These are phyloP conservation scores for Aspergillaceae sp. DNA, from an alignment of 2,329 filamentous ascomycete genomes.

Conservation along the genomic window DNA sequence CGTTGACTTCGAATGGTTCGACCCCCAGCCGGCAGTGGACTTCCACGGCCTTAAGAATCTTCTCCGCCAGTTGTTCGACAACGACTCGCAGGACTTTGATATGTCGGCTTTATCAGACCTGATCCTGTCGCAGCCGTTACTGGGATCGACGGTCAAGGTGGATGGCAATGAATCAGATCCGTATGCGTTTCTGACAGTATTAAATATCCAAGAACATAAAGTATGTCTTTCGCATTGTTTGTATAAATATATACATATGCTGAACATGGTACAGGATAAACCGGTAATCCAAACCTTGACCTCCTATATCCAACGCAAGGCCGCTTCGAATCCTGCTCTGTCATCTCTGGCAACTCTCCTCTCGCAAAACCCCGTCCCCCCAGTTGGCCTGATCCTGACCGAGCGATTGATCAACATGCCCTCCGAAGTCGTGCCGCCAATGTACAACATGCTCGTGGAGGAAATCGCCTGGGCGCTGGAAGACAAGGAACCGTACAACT, in stretches of 20 bases:
- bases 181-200: slow-evolving; percentile 80
- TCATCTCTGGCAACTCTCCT: slow-evolving; percentile 52
- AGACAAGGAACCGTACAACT: slow-evolving; percentile 85
- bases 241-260: background rate
- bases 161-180: slow-evolving; percentile 88
- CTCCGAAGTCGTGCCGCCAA: slow-evolving; percentile 80
- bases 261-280: slow-evolving; percentile 46
- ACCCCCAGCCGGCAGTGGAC: slow-evolving; percentile 79
- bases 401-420: slow-evolving; percentile 96
- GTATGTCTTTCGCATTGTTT: slow-evolving; percentile 22
- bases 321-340: slow-evolving; percentile 47
- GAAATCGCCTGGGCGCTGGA: slow-evolving; percentile 83
- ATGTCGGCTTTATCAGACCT: slow-evolving; percentile 78
- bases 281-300: slow-evolving; percentile 62
- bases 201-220: slow-evolving; percentile 72
- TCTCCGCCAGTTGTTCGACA: slow-evolving; percentile 83
- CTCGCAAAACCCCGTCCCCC: slow-evolving; percentile 42
- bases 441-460: slow-evolving; percentile 90
- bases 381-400: slow-evolving; percentile 78
- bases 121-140: slow-evolving; percentile 73
- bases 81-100: slow-evolving; percentile 77
- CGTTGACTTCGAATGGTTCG: slow-evolving; percentile 98
- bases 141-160: slow-evolving; percentile 95
- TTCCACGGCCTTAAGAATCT: slow-evolving; percentile 92
- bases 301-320: slow-evolving; percentile 57